These are phyloP conservation scores for Pleurotus citrinopileatus DNA, from an alignment of 768 basidiomycete genomes.

Conservation along the genomic window DNA sequence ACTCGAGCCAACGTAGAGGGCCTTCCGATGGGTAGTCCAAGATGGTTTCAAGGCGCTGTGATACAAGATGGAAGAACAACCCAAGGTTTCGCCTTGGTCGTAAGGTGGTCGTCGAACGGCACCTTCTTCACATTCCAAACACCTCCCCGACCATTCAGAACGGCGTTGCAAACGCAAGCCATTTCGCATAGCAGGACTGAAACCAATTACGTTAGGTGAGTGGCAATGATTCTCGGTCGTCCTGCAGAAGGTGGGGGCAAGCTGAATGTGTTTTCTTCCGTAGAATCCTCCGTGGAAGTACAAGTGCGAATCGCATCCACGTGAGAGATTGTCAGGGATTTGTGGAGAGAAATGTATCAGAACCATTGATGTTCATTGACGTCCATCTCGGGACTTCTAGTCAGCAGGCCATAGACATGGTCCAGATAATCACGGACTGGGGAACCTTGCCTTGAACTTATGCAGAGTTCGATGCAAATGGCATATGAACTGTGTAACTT, in stretches of 20 bases:
- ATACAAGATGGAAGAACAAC: not conserved
- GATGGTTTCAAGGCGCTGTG: not conserved
- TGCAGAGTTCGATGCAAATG: too few relatives aligned
- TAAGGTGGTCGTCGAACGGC: not conserved
- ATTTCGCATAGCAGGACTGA: not conserved
- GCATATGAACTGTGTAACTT: not conserved
- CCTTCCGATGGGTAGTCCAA: conserved; percentile 5
- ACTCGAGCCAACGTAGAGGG: not conserved
- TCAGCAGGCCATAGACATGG: not conserved
- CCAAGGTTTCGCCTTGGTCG: conserved; percentile 4
- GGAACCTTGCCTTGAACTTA: not conserved
- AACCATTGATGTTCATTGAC: conserved; percentile 7
- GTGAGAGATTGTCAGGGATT: conserved; percentile 5
- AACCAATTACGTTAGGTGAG: not conserved
- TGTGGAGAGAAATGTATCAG: not conserved
- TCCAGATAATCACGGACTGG: not conserved
- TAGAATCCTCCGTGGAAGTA: not conserved
- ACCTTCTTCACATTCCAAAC: not conserved
- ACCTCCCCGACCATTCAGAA: not conserved
- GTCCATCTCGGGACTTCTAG: not conserved
- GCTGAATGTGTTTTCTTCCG: too few relatives aligned
- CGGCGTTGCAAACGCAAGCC: not conserved
- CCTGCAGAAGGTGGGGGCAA: not conserved
- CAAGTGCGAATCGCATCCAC: not conserved
- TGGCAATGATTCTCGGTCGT: not conserved